phyloP scores from a whole-genome alignment of 2,329 filamentous ascomycete species.

The Colletotrichum sp. region DNA sequence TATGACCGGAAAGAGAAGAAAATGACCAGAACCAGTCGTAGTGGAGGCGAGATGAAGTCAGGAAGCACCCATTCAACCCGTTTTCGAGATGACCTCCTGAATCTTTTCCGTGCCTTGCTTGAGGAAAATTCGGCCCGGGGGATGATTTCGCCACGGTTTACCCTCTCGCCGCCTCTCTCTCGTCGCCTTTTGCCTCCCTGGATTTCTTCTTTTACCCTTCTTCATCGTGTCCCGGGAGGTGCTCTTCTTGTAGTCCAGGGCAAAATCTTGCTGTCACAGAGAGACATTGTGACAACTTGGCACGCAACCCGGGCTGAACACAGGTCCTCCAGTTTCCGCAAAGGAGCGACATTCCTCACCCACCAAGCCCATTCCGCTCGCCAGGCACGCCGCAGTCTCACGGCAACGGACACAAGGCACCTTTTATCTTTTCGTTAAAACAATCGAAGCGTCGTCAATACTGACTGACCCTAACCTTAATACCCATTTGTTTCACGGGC shows the following conservation, averaged over 20 bases:
- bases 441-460: not conserved
- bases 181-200: not conserved
- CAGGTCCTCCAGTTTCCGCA: not conserved
- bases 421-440: not conserved
- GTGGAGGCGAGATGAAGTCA: not conserved
- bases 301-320: conserved; percentile 2
- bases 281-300: not conserved
- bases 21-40: not conserved
- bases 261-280: not conserved
- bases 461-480: not conserved
- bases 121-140: not conserved
- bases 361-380: not conserved
- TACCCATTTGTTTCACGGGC: not conserved
- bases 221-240: not conserved
- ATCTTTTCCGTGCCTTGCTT: not conserved
- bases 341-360: conserved; percentile 15
- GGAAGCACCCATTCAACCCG: not conserved
- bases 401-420: conserved; percentile 1
- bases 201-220: not conserved
- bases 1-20: conserved; percentile 6
- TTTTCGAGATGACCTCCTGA: not conserved
- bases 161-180: not conserved
- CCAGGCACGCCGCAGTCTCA: conserved; percentile 14
- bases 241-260: not conserved
- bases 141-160: not conserved